A percentile compares a stretch with the other conserved stretches of the same genome.
These are phyloP conservation scores for Theobroma grandiflorum DNA, from an alignment of 441 rosid species.

Conservation along the genomic window DNA sequence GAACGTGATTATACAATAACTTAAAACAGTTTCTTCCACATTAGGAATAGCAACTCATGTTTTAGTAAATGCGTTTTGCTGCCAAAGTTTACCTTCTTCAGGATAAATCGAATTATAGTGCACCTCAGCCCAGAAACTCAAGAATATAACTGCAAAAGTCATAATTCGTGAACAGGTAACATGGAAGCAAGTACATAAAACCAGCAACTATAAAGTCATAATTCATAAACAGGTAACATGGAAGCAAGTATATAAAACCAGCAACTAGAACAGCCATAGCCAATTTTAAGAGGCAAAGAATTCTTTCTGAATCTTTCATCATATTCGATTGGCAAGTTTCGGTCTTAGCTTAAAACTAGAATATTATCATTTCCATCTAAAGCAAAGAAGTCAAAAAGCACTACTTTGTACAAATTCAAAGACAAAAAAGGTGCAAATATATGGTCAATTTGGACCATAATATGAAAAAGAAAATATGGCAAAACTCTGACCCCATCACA, in stretches of 20 bases:
- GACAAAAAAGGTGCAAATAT: neutral
- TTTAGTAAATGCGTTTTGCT: neutral
- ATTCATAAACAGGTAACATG: slow-evolving; percentile 12
- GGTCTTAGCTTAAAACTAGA: neutral
- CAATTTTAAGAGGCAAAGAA: neutral
- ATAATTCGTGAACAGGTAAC: slow-evolving; percentile 18
- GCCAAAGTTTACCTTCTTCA: slow-evolving; percentile 66
- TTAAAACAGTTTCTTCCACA: neutral
- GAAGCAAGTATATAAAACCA: neutral
- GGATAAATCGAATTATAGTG: slow-evolving; percentile 96
- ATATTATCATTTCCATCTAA: neutral
- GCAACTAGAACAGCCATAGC: neutral
- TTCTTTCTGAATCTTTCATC: neutral
- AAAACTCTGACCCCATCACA: neutral
- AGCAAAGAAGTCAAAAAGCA: neutral
- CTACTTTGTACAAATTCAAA: neutral
- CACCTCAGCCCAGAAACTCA: slow-evolving; percentile 99
- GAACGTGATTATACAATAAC: neutral
- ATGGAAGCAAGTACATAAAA: neutral
- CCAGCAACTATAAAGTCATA: neutral
- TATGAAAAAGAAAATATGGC: neutral
- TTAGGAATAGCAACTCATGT: neutral
- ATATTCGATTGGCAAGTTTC: neutral
- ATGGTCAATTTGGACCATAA: neutral
- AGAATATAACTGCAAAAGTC: slow-evolving; percentile 69